Percentiles rank a stretch among this genome's conserved stretches.
Conservation (phyloP, 2,329 filamentous ascomycete genomes). For the Sporothrix mexicana region DNA sequence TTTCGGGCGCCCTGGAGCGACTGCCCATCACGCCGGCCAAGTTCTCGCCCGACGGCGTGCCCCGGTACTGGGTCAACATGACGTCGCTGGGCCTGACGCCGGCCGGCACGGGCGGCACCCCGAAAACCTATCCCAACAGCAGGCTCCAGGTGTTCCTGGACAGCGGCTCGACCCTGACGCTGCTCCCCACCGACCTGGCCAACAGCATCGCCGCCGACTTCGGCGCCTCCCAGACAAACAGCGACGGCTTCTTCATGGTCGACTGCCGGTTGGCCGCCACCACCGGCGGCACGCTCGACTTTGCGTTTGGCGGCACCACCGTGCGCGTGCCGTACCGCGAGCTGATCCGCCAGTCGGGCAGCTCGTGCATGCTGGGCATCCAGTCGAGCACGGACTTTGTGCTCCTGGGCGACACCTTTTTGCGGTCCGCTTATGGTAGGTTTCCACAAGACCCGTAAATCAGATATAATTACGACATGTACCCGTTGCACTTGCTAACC, state of each 20-base stretch:
- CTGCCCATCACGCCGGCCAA: constrained; percentile 65
- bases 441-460: no score
- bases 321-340: constrained; percentile 58
- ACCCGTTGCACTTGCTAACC: background rate
- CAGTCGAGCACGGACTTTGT: constrained; percentile 54
- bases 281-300: constrained; percentile 54
- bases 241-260: constrained; percentile 54
- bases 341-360: constrained; percentile 51
- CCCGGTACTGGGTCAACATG: constrained; percentile 60
- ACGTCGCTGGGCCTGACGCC: constrained; percentile 51
- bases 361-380: constrained; percentile 57
- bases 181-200: constrained; percentile 65
- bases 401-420: constrained; percentile 64
- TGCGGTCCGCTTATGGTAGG: constrained; percentile 62
- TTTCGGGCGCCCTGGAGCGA: constrained; percentile 61
- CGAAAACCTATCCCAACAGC: constrained; percentile 47
- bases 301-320: constrained; percentile 55
- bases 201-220: constrained; percentile 57
- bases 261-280: constrained; percentile 51
- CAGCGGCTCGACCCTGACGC: constrained; percentile 71
- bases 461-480: no score
- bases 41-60: constrained; percentile 60
- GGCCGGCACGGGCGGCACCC: constrained; percentile 43
- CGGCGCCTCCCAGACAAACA: constrained; percentile 48
- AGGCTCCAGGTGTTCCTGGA: constrained; percentile 68